These are phyloP conservation scores for Marasmius fiardii DNA, from an alignment of 1,284 basidiomycete species.

Conservation along the genomic window DNA sequence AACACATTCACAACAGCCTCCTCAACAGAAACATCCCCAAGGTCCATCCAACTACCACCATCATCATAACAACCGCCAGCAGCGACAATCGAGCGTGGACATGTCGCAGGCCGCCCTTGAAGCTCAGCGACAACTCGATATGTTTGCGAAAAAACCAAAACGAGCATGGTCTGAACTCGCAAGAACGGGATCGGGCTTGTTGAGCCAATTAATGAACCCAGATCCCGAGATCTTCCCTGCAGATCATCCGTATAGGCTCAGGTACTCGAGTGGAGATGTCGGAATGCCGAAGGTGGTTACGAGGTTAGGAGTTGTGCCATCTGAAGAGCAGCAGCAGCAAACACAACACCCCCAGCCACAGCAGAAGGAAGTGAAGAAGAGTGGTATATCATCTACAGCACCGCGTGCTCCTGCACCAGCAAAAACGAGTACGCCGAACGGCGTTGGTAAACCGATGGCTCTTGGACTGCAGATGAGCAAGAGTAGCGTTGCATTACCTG, in stretches of 20 bases:
- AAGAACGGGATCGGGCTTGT: constrained; percentile 52
- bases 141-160: constrained; percentile 77
- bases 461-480: constrained; percentile 49
- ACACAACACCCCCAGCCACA: not conserved
- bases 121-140: constrained; percentile 64
- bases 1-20: constrained; percentile 3
- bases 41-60: constrained; percentile 3
- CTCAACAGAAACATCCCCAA: constrained; percentile 17
- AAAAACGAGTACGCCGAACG: not conserved
- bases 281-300: constrained; percentile 26
- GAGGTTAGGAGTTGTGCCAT: constrained; percentile 10
- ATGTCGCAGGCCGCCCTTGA: constrained; percentile 47
- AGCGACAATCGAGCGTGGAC: constrained; percentile 19
- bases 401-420: constrained; percentile 9
- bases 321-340: constrained; percentile 9
- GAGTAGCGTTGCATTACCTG: constrained; percentile 61
- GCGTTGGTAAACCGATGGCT: constrained; percentile 8
- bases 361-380: constrained; percentile 5
- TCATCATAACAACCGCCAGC: constrained; percentile 10
- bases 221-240: constrained; percentile 56
- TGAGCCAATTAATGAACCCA: constrained; percentile 69
- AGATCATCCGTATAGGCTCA: constrained; percentile 54
- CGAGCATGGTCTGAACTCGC: constrained; percentile 60
- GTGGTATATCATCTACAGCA: not conserved
- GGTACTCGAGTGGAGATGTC: constrained; percentile 48